Base-by-base conservation (phyloP, 495 filamentous ascomycete genomes). In the Neurospora sp. region DNA sequence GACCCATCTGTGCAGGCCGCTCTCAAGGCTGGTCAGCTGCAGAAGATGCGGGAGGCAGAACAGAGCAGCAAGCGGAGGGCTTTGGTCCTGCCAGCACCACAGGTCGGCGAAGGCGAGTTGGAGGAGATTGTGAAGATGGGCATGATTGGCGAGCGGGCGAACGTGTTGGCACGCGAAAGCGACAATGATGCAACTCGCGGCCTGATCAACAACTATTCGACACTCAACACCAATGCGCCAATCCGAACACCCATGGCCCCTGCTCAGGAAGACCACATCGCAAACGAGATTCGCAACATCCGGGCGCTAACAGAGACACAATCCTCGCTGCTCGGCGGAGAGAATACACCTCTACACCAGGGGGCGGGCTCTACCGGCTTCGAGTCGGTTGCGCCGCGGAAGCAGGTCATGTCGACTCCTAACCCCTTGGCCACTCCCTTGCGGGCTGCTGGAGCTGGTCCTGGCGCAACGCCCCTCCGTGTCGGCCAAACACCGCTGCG, bases 121-220 rank as follows among this genome's bases (percentile, higher is more conserved):
- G 96, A 99, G 79, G 94, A 97, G 78, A 98, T 99, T 78, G 94
- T 99, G 61, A 99, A 99, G 82, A 96, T 98, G 94, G 96, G 96
- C 38, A 91, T 97, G 90, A 88, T 93, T 69, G 96, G 94, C 42
- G 94, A 97, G 75, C 91, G 91, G 74, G 96, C 94, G n/a, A 93
- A 89, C 78, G 84, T 86, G 69, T 79, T 92, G 78, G 92, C 91
- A 31, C 88, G 88, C 12, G 89, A 89, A 68, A 92, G 93, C 79
- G 94, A 97, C 74, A 94, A 93, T 69, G 91, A 93, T 73, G 91
- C 91, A 71, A 96, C 95, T 3, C 89, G 91, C 76, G 95, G 94
- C 8, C 84, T 98, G 9, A 85, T 98, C 39, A 93, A 92, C 70
- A 93, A 93, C 73, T 98, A 98, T 79, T 88, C 89, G 53, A 87